These are phyloP conservation scores for Rubus parviflorus DNA, from an alignment of 306 rosid species.

Conservation along the genomic window DNA sequence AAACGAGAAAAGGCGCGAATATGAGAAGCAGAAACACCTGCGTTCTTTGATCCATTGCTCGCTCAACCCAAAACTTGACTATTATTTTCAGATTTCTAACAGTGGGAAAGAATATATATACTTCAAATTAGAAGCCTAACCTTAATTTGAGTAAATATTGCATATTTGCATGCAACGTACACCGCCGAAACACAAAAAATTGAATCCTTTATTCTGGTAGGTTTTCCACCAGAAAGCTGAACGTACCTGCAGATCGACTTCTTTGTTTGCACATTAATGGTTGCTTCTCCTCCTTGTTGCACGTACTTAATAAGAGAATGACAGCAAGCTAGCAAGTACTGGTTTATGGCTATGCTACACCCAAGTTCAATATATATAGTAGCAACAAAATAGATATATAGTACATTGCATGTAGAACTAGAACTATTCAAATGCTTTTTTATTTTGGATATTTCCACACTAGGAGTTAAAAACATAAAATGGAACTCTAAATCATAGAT, in stretches of 20 bases:
- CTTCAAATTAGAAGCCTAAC: neutral
- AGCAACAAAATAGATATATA: neutral
- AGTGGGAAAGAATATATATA: neutral
- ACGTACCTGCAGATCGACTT: no score
- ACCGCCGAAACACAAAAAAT: neutral
- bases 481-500: neutral
- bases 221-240: no score
- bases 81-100: neutral
- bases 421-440: neutral
- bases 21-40: conserved; percentile 14
- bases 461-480: neutral
- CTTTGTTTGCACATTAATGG: neutral
- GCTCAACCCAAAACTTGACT: neutral
- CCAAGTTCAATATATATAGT: neutral
- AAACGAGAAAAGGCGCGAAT: conserved; percentile 2
- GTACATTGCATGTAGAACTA: neutral
- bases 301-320: neutral
- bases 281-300: neutral
- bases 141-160: neutral
- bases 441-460: neutral
- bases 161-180: neutral
- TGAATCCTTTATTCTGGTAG: neutral
- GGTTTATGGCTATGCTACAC: neutral
- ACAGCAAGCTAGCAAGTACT: neutral
- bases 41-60: conserved; percentile 21